Conservation (phyloP, 73 alveolate genomes). For the Symbiodinium natans region DNA sequence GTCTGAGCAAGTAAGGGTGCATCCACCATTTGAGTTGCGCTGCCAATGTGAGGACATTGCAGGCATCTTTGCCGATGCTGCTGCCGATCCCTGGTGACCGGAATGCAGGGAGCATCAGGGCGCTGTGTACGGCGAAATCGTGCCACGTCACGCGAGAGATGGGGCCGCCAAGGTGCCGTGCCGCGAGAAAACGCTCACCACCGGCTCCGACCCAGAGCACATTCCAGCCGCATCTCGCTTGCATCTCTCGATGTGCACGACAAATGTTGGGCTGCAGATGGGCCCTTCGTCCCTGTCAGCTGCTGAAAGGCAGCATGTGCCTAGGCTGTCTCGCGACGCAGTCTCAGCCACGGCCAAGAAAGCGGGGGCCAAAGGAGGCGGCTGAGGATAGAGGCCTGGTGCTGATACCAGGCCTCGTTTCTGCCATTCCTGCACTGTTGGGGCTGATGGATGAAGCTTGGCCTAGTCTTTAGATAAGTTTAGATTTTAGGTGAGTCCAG, state of each 20-base stretch:
- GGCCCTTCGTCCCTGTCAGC: too few species aligned
- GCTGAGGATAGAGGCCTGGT: slow-evolving; percentile 8
- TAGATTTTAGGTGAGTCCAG: too few species aligned
- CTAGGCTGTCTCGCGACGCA: slow-evolving; percentile 59
- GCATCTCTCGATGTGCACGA: too few species aligned
- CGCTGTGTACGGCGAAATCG: too few species aligned
- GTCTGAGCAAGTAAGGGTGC: too few species aligned
- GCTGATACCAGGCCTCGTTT: not conserved
- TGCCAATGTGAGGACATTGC: slow-evolving; percentile 28
- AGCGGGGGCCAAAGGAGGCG: slow-evolving; percentile 89
- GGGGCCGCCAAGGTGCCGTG: slow-evolving; percentile 23
- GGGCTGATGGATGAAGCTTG: not conserved
- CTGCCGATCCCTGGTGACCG: slow-evolving; percentile 69
- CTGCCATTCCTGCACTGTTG: not conserved
- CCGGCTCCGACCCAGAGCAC: not conserved
- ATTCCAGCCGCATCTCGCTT: not conserved
- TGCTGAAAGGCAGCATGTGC: too few species aligned
- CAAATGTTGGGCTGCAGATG: too few species aligned
- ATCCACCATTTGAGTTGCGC: not conserved
- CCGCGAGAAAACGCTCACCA: not conserved
- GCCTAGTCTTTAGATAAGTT: too few species aligned
- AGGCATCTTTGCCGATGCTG: slow-evolving; percentile 70
- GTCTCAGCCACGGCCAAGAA: slow-evolving; percentile 26
- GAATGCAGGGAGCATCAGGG: not conserved
- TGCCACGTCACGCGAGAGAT: too few species aligned